Evolutionary conservation across 345 rosid species (phyloP).

Genomic region (Rhizophora apiculata): DNA sequence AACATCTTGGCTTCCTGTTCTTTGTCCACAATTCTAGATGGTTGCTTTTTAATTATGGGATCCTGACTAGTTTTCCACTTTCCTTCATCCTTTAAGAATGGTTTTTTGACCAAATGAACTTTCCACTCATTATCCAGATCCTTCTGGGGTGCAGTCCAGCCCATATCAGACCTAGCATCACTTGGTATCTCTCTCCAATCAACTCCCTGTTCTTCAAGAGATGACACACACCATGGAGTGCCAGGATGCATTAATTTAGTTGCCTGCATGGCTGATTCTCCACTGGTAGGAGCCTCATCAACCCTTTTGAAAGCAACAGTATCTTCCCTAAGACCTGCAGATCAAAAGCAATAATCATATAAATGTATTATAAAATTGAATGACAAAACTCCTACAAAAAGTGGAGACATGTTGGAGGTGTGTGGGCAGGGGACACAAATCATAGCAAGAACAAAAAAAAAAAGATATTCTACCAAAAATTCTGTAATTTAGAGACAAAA

Average conservation of each 20-base stretch:
- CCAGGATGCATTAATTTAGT: slow-evolving; percentile 37
- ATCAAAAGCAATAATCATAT: slow-evolving; percentile 14
- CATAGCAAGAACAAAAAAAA: neutral
- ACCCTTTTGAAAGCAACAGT: slow-evolving; percentile 37
- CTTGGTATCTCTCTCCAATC: slow-evolving; percentile 49
- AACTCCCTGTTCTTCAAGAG: slow-evolving; percentile 43
- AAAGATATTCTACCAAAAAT: neutral
- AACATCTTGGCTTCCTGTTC: slow-evolving; percentile 69
- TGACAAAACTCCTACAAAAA: too few species aligned
- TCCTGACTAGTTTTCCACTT: slow-evolving; percentile 55
- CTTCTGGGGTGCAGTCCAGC: slow-evolving; percentile 50
- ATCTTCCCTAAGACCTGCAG: slow-evolving; percentile 55
- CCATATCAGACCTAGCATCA: slow-evolving; percentile 45
- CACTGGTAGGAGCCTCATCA: slow-evolving; percentile 41
- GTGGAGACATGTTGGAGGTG: too few species aligned
- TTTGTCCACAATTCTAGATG: slow-evolving; percentile 56
- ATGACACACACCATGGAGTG: slow-evolving; percentile 51
- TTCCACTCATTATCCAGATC: slow-evolving; percentile 44
- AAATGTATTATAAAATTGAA: slow-evolving; percentile 1
- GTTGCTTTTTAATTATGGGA: slow-evolving; percentile 52
- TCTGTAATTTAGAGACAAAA: neutral
- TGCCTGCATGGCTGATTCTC: slow-evolving; percentile 45
- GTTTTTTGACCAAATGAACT: slow-evolving; percentile 35
- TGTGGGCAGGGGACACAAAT: neutral
- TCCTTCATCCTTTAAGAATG: slow-evolving; percentile 51